Evolutionary conservation across 768 basidiomycete species (phyloP), one percentile per base, ranked within the genome.

Genomic region (Hemileccinum rubropunctum): DNA sequence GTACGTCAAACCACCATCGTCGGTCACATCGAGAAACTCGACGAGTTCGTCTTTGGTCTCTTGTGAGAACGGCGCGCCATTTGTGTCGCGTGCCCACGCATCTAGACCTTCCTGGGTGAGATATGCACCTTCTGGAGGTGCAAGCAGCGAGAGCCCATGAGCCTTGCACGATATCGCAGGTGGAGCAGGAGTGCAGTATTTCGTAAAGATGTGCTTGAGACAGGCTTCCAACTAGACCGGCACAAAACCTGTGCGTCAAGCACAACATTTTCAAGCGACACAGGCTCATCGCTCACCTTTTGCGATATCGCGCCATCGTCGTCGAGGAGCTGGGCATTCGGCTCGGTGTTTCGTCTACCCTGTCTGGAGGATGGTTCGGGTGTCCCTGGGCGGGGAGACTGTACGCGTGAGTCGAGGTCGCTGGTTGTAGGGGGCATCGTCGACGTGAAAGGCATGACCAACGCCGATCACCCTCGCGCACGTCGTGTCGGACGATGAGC

Each of bases 11-110:
- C 78, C 71, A 11, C 86, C 85, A 37, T 83, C 80, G 34, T 83
- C 84, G 18, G 80, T 86, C 18, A 84, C 78, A 69, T 91, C 88
- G 56, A 92, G 75, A 58, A 84, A 87, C 56, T 88, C 84, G 44
- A 80, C 67, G 23, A 91, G 75, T 62, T 92, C 90, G 36, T 86
- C 81, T 65, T 88, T 91, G 15, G 86, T 84, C 58, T 85, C 88
- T 45, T 82, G 73, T 5, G 83, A 77, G 53, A 91, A 88, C n/a
- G 85, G 82, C 34, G 76, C 74, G n/a, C 89, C 90, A 52, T 92
- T 92, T 10, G 90, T 92, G 49, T 88, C 90, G 21, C 68, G 69
- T 12, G 89, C 88, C 84, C 86, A 92, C 37, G 74, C 73, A 64
- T 91, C 88, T 44, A 91, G 67, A 8, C 81, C 88, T 49, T 80